These are phyloP conservation scores for Silene vulgaris DNA, from an alignment of 179 eudicot genomes.

Conservation along the genomic window DNA sequence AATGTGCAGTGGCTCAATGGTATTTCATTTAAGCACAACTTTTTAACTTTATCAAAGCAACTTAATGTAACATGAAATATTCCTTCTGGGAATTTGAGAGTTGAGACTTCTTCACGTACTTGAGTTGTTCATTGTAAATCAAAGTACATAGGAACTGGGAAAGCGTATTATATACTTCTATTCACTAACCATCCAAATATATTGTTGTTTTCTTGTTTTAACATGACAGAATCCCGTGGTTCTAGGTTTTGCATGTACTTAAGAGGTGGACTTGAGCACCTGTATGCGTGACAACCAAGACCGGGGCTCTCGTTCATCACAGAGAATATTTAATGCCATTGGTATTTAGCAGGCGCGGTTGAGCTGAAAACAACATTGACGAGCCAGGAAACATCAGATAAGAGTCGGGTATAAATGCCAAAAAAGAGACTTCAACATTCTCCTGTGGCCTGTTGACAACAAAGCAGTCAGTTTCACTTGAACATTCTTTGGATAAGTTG, in stretches of 20 bases:
- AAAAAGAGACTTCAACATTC: background rate
- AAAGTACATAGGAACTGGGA: background rate
- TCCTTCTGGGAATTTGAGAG: background rate
- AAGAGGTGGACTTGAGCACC: background rate
- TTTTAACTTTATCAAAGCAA: background rate
- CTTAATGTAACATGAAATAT: background rate
- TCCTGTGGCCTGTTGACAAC: background rate
- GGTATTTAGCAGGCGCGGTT: background rate
- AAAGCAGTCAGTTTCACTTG: background rate
- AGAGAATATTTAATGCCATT: background rate
- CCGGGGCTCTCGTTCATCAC: background rate
- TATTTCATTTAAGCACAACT: background rate
- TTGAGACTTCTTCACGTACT: background rate
- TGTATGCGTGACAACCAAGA: background rate
- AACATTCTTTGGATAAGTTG: slow-evolving; percentile 3
- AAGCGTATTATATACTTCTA: slow-evolving; percentile 1
- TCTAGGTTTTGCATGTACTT: slow-evolving; percentile 1
- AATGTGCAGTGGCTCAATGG: background rate
- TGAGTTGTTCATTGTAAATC: background rate
- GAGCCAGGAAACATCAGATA: background rate
- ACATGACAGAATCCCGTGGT: background rate
- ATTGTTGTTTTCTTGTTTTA: slow-evolving; percentile 2
- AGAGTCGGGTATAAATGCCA: background rate
- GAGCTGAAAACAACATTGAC: background rate
- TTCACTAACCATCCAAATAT: background rate